Base-by-base conservation (phyloP, 1,284 basidiomycete genomes). In the Pisolithus thermaeus region DNA sequence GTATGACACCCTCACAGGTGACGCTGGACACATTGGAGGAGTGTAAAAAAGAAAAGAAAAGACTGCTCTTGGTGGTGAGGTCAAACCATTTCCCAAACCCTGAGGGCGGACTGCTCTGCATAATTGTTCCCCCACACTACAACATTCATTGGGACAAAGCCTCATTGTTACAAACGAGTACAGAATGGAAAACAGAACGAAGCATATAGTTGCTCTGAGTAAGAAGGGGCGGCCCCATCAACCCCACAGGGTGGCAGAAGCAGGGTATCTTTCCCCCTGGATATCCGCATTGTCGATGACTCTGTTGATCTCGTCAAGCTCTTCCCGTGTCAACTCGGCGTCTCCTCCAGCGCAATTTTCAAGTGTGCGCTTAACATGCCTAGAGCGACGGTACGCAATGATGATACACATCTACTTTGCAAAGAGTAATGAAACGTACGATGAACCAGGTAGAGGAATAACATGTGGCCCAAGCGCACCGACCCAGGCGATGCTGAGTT, bases 401-500 rank as follows among this genome's bases (percentile, higher is more conserved):
- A 40, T 60, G 28, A 35, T 20, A 22, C 50, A 18, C 4, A 43
- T 23, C 28, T 14, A 20, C n/a, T 25, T 36, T 25, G 37, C 16
- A 18, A 41, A 23, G 27, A 14, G 23, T 6, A 27, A 44, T 12
- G 7, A 22, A 4, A 37, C 62, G 35, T 53, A 67, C 62, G 65
- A 66, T n/a, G 62, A 64, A 35, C 63, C 65, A 3, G 65, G 65
- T 16, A 64, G 51, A 14, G 63, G 63, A 3, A 64, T 54, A 46
- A 67, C 63, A 35, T 67, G 62, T 2, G 37, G 0, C 4, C 65
- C 63, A 23, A 64, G 56, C 1, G 63, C 57, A 18, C 53, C 7
- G 3, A 83, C 70, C 79, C 82, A 87, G 2, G 79, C 81, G 14
- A 87, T 69, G 16, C 73, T 73, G 16, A 86, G 67, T 60, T 87